Percentiles rank a stretch among this genome's conserved stretches.
Conservation (phyloP, 306 rosid genomes). For the Dryas drummondii region DNA sequence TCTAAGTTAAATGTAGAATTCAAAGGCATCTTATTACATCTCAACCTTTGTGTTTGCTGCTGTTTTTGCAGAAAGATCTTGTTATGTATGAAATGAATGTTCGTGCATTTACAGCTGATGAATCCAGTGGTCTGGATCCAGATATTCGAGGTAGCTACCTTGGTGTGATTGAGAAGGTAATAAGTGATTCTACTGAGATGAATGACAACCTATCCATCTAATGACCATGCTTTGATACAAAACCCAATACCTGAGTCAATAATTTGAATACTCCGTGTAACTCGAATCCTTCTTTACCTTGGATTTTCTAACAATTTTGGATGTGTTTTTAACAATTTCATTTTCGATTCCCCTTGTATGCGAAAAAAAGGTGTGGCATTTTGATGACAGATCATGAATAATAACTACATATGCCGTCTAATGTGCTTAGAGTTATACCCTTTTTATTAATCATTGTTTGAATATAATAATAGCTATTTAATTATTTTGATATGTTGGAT, state of each 20-base stretch:
- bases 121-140: slow-evolving; percentile 74
- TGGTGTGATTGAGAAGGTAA: slow-evolving; percentile 95
- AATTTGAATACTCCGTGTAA: neutral
- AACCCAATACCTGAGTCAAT: neutral
- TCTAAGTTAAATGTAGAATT: slow-evolving; percentile 4
- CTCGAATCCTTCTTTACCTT: slow-evolving; percentile 3
- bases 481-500: neutral
- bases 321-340: slow-evolving; percentile 8
- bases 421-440: neutral
- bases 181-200: slow-evolving; percentile 13
- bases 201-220: neutral
- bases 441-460: slow-evolving; percentile 4
- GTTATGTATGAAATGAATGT: slow-evolving; percentile 95
- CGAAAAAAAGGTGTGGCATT: neutral
- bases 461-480: neutral
- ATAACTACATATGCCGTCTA: slow-evolving; percentile 8
- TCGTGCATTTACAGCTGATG: slow-evolving; percentile 82
- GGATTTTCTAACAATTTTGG: slow-evolving; percentile 12
- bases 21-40: slow-evolving; percentile 5
- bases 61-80: slow-evolving; percentile 80
- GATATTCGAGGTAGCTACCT: slow-evolving; percentile 79
- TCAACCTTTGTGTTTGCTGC: slow-evolving; percentile 28
- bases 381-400: neutral
- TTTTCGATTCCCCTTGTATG: neutral
- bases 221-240: neutral